phyloP scores from a whole-genome alignment of 208 protist species.

The Crithidia fasciculata region DNA sequence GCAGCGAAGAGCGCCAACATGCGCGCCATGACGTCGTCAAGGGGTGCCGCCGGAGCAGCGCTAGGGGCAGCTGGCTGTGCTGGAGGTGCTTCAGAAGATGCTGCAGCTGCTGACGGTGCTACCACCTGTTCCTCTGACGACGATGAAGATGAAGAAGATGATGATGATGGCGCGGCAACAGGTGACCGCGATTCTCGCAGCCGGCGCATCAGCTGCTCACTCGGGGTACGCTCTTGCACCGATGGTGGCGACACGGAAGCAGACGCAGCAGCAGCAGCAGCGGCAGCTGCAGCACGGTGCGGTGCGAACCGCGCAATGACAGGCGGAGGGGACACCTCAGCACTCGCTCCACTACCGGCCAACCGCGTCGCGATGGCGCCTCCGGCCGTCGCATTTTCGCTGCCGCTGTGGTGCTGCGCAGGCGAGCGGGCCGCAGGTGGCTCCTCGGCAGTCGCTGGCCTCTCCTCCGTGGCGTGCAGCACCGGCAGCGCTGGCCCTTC shows the following conservation, averaged over 20 bases:
- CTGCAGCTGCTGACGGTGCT: background rate
- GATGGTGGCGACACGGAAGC: conserved; percentile 3
- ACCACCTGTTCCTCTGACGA: no score
- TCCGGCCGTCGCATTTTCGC: background rate
- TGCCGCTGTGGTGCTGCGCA: background rate
- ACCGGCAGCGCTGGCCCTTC: conserved; percentile 34
- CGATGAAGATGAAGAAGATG: no score
- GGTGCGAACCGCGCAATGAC: no score
- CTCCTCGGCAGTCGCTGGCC: conserved; percentile 6
- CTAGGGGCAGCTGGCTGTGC: background rate
- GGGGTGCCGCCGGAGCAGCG: background rate
- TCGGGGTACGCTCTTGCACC: conserved; percentile 10
- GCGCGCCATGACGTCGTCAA: conserved; percentile 36
- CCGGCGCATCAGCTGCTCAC: conserved; percentile 33
- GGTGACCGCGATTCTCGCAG: conserved; percentile 3
- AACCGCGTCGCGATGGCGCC: no score
- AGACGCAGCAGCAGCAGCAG: background rate
- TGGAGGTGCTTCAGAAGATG: background rate
- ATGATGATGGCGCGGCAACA: no score
- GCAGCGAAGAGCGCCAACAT: conserved; percentile 44
- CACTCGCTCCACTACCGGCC: no score
- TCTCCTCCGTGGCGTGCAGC: conserved; percentile 38
- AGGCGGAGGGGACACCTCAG: no score
- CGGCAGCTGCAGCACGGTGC: no score
- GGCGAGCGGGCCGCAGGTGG: background rate